Evolutionary conservation across 176 grass and related monocot species (phyloP), one percentile per base, ranked within the genome.

Genomic region (Phoenix dactylifera): DNA sequence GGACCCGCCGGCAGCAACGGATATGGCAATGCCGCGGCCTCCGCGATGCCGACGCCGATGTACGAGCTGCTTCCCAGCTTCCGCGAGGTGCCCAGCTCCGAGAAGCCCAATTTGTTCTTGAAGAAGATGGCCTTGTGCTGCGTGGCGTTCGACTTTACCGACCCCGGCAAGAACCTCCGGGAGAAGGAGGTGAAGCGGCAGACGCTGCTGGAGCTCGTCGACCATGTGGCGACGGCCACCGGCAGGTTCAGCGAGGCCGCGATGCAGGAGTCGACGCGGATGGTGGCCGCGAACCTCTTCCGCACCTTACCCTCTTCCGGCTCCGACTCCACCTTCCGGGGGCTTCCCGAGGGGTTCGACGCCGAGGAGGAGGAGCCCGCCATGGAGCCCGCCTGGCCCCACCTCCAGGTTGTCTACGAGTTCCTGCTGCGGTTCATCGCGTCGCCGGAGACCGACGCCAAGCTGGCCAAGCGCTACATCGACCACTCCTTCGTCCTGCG

Each of bases 381-480:
- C 7, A 68, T 52, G 16, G 83, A 81, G 14, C 83, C 83, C 26
- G 77, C 83, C 0, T 86, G 83, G 83, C 62, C 74, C 15, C 83
- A 81, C 50, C 64, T 86, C 69, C 65, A 70, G 51, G 2, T 66
- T 49, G 70, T 81, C 1, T 86, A 86, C 63, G 74, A 86, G 29
- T 23, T 86, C 50, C 64, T 86, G n/a, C 63, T 77, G 50, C 58
- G 51, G 28, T 86, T 80, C 59, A 1, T 86, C 22, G 54, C 59
- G 4, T 77, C 83, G 52, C 29, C 77, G 23, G 69, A 77, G 58
- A 81, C 51, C 26, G 73, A 81, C 54, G 58, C 83, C 25, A 86
- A 81, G 55, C 51, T 86, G 55, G 74, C 77, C 59, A 86, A 86
- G 35, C 62, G 56, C 24, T 77, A 74, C 50, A 74, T 86, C 14